phyloP scores from a whole-genome alignment of 441 rosid species.

The California macrophylla region DNA sequence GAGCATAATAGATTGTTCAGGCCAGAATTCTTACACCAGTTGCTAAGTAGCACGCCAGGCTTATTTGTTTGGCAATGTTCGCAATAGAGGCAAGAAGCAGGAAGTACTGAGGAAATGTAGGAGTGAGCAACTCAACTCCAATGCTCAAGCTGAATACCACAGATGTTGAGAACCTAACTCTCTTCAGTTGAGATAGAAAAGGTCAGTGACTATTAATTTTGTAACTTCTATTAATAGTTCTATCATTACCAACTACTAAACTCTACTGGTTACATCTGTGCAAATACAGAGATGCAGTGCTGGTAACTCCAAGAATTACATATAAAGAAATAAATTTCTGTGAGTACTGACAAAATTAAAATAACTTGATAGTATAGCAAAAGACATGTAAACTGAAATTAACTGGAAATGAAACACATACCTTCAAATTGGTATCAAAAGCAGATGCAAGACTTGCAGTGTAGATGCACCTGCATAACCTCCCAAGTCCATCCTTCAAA shows the following conservation, averaged over 20 bases:
- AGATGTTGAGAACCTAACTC: constrained; percentile 85
- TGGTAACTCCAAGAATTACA: constrained; percentile 9
- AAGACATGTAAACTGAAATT: neutral
- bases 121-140: constrained; percentile 86
- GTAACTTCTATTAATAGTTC: constrained; percentile 9
- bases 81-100: constrained; percentile 77
- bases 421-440: constrained; percentile 91
- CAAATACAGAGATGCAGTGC: constrained; percentile 10
- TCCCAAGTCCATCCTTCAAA: constrained; percentile 83
- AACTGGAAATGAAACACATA: constrained; percentile 13
- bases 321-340: neutral
- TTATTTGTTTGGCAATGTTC: constrained; percentile 80
- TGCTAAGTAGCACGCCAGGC: constrained; percentile 71
- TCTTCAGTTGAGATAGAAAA: constrained; percentile 32
- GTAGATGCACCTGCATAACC: constrained; percentile 78
- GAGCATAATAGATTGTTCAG: constrained; percentile 6
- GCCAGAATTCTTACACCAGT: constrained; percentile 60
- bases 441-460: constrained; percentile 85
- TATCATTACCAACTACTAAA: constrained; percentile 4
- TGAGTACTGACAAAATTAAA: constrained; percentile 1
- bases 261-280: neutral
- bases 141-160: constrained; percentile 77
- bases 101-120: constrained; percentile 63
- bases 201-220: constrained; percentile 13
- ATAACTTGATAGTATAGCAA: neutral